These are phyloP conservation scores for Camelina hispida DNA, from an alignment of 345 rosid species.

Conservation along the genomic window DNA sequence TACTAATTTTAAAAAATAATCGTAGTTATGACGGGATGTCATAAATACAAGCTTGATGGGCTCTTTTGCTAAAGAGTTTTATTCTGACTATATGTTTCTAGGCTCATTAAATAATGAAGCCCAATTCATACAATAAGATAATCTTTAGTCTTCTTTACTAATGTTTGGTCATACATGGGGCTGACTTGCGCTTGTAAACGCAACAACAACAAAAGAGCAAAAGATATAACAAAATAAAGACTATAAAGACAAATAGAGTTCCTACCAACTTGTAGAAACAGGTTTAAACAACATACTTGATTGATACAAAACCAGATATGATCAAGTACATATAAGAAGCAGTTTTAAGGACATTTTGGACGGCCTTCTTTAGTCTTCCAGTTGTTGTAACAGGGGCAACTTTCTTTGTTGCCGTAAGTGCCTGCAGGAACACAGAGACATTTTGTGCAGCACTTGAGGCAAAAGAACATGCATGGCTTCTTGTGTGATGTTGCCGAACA, in stretches of 20 bases:
- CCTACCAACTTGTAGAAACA: neutral
- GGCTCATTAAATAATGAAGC: neutral
- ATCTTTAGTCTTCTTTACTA: neutral
- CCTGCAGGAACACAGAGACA: constrained; percentile 86
- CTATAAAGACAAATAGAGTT: neutral
- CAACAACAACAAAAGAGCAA: neutral
- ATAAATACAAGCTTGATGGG: neutral
- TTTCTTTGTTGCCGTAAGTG: constrained; percentile 65
- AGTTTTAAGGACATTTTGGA: constrained; percentile 64
- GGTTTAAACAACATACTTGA: constrained; percentile 8
- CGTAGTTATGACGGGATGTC: neutral
- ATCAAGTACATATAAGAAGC: neutral
- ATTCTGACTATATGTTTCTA: neutral
- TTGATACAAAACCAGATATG: neutral
- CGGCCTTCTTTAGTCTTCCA: constrained; percentile 75
- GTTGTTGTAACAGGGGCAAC: constrained; percentile 78
- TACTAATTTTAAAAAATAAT: neutral
- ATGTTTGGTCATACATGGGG: neutral
- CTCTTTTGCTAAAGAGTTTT: neutral
- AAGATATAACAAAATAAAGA: neutral
- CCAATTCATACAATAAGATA: neutral
- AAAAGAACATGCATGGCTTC: constrained; percentile 72
- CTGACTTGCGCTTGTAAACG: neutral
- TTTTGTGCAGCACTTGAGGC: constrained; percentile 65
- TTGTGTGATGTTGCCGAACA: constrained; percentile 48